phyloP scores from a whole-genome alignment of 1,284 basidiomycete species.

The Rhodotorula sp. region DNA sequence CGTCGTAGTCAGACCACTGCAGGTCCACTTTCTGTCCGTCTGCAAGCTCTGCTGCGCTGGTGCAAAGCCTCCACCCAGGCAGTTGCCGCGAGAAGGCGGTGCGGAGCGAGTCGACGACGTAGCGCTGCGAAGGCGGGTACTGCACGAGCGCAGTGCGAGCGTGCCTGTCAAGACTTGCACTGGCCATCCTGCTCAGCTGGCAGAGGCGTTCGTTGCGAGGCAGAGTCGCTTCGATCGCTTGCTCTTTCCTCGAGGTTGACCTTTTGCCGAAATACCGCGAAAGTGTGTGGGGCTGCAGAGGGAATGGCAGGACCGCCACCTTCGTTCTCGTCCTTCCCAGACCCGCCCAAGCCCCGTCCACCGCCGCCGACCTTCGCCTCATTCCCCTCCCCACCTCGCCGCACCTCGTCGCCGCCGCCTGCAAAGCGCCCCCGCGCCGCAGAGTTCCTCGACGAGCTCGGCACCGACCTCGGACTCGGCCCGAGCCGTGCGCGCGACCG shows the following conservation, averaged over 20 bases:
- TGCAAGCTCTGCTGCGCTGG: neutral
- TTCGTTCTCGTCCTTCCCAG: constrained; percentile 30
- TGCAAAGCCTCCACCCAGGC: constrained; percentile 1
- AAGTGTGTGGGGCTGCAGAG: neutral
- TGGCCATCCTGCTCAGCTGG: neutral
- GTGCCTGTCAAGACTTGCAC: neutral
- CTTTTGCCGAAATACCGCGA: no score
- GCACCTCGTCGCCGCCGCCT: neutral
- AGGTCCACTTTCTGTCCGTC: constrained; percentile 15
- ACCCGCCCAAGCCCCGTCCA: neutral
- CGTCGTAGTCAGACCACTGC: constrained; percentile 46
- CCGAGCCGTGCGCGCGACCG: neutral
- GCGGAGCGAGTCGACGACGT: constrained; percentile 27
- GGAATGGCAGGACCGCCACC: constrained; percentile 10
- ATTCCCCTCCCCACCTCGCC: constrained; percentile 26
- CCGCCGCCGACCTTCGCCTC: constrained; percentile 28
- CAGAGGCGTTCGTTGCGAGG: neutral
- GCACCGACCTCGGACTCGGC: constrained; percentile 15
- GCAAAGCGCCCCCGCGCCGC: constrained; percentile 6
- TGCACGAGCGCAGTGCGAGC: constrained; percentile 14
- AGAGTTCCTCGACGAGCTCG: constrained; percentile 29
- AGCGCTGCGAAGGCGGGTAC: constrained; percentile 26
- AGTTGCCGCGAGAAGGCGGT: constrained; percentile 20
- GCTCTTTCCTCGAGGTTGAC: no score
- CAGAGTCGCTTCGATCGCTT: no score